Percentiles rank a stretch among this genome's conserved stretches.
phyloP scores from a whole-genome alignment of 176 grass and related monocot species.

The Aegilops speltoides region DNA sequence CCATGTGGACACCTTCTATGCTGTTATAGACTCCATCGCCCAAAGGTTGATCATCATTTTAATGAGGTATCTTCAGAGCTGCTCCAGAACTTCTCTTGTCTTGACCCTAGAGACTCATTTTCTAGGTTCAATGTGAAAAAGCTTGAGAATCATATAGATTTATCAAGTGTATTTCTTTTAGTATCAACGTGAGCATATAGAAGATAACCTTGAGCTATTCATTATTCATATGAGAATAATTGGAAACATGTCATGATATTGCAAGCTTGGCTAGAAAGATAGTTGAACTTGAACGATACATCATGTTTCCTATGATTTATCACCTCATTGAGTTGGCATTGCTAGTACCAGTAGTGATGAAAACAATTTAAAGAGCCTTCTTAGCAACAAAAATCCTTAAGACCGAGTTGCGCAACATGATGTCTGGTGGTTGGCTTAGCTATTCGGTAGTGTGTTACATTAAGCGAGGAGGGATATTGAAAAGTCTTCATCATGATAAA shows the following conservation, averaged over 20 bases:
- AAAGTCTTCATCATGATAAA: not conserved
- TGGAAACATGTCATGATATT: not conserved
- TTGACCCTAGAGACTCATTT: not conserved
- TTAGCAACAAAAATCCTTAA: not conserved
- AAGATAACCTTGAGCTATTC: no score
- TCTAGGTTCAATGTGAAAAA: not conserved
- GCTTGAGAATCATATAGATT: not conserved
- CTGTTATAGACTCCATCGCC: not conserved
- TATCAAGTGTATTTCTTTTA: not conserved
- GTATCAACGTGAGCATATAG: no score
- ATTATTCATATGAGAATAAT: no score
- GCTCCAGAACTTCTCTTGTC: not conserved
- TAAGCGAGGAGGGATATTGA: not conserved
- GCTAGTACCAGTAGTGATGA: no score
- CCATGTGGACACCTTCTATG: not conserved
- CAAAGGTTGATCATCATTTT: not conserved
- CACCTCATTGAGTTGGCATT: no score
- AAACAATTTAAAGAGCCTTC: not conserved
- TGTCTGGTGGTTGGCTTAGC: not conserved
- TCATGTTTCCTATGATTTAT: no score
- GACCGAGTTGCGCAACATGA: not conserved
- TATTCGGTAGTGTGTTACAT: not conserved
- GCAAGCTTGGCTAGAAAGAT: not conserved
- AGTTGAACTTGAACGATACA: not conserved
- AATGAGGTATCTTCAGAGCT: not conserved